Base-by-base conservation (phyloP, 371 early-diverging fungal species). In the Apophysomyces elegans region DNA sequence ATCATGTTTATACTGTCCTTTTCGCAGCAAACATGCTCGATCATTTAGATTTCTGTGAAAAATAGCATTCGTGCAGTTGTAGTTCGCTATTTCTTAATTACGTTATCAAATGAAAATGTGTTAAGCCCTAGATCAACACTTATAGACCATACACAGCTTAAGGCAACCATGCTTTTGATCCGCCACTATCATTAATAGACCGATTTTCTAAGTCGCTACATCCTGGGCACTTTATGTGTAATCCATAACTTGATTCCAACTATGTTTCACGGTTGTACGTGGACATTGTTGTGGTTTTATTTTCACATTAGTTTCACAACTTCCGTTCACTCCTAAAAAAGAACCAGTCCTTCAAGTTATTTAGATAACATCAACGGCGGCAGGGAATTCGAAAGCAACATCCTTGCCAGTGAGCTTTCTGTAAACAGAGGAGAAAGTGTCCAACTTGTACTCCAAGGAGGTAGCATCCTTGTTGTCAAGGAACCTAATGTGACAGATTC, bases 391-490 rank as follows among this genome's bases (percentile, higher is more conserved):
- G 76, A 98, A 98, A 75, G 86, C 89, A 74, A 98, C 97, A 71
- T 95, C 95, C 92, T 97, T 98, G 84, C 96, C 96, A 69, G 98
- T 97, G 69, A 97, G 83, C 81, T 91, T 92, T 85, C 91, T 91
- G 95, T 98, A 98, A 65, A 96, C 95, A 65, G 95, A 86, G 64
- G 93, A 84, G 90, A 98, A 96, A 66, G 97, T 95, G 84, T 97
- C 97, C 63, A 98, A 88, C 93, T 98, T 98, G 92, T 96, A 95
- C 84, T 97, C 97, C 67, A 97, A 86, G 62, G 93, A 91, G 75
- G 96, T 96, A 70, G 93, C 90, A 78, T 98, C 97, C 93, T 98
- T 98, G 77, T 89, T 89, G 88, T 97, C 98, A 72, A 98, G 88
- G 90, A 95, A 95, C 63, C 90, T 89, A 74, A 43, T 32, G 62